Conservation (phyloP, 2,329 filamentous ascomycete genomes). For the Hortaea werneckii region DNA sequence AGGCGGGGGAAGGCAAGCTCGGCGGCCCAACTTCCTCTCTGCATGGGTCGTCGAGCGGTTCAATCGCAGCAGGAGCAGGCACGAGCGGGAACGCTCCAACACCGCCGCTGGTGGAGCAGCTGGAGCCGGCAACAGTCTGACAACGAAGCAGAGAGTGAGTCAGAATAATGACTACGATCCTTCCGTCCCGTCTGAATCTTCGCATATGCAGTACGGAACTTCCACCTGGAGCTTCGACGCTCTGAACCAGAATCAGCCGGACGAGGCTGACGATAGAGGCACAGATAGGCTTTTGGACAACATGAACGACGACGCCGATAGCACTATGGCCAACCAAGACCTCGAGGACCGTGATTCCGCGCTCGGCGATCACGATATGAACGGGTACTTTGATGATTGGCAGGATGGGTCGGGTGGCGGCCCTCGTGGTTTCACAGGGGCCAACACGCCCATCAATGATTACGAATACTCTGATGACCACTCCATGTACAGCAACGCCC, state of each 20-base stretch:
- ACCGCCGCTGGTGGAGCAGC: conserved; percentile 4
- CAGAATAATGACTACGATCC: conserved; percentile 5
- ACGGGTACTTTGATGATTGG: not conserved
- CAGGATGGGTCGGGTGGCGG: not conserved
- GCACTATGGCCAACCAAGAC: not conserved
- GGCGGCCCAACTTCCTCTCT: conserved; percentile 68
- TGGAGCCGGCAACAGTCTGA: conserved; percentile 18
- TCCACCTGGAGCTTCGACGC: conserved; percentile 2
- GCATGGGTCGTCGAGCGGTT: conserved; percentile 86
- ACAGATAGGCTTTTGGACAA: conserved; percentile 3
- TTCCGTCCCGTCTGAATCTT: not conserved
- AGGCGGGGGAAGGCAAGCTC: conserved; percentile 74
- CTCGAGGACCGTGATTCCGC: not conserved
- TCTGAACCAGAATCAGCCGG: not conserved
- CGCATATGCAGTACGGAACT: conserved; percentile 2
- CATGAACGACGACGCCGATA: not conserved
- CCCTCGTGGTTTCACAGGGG: not conserved
- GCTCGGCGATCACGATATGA: not conserved
- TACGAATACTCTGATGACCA: conserved; percentile 1
- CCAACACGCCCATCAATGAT: not conserved
- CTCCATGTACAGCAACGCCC: not conserved
- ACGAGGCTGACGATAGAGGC: not conserved
- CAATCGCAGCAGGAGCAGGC: conserved; percentile 54
- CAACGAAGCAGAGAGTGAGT: conserved; percentile 12
- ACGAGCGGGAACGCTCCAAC: conserved; percentile 4